These are phyloP conservation scores for Porodaedalea pini DNA, from an alignment of 1,284 basidiomycete genomes.

Conservation along the genomic window DNA sequence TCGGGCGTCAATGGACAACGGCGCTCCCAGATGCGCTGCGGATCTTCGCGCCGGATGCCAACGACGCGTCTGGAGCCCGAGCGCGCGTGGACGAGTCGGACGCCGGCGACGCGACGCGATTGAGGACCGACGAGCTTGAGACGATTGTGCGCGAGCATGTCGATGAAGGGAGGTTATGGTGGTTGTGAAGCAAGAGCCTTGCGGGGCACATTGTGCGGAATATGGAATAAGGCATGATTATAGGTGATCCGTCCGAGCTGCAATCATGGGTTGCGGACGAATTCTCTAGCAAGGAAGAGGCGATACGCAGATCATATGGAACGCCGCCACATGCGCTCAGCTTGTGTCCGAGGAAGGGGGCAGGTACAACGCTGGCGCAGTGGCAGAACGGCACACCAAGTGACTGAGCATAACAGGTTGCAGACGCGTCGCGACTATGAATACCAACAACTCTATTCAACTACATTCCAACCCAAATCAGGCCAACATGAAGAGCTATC, in stretches of 20 bases:
- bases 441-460: too few relatives aligned
- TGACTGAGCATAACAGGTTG: too few relatives aligned
- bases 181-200: background rate
- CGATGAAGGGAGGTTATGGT: background rate
- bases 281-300: background rate
- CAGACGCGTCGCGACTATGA: too few relatives aligned
- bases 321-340: too few relatives aligned
- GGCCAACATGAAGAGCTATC: background rate
- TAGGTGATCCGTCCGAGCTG: background rate
- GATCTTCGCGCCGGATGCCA: slow-evolving; percentile 77
- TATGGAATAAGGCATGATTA: background rate
- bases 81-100: background rate
- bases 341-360: too few relatives aligned
- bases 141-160: background rate
- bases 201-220: background rate
- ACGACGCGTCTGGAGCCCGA: slow-evolving; percentile 34
- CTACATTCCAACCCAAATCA: too few relatives aligned
- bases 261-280: background rate
- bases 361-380: too few relatives aligned
- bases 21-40: slow-evolving; percentile 81
- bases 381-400: too few relatives aligned
- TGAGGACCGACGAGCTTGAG: background rate
- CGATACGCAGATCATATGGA: background rate
- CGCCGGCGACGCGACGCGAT: slow-evolving; percentile 2
- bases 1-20: slow-evolving; percentile 78